Conservation (phyloP, 371 early-diverging fungal genomes). For the Mucor saturninus region DNA sequence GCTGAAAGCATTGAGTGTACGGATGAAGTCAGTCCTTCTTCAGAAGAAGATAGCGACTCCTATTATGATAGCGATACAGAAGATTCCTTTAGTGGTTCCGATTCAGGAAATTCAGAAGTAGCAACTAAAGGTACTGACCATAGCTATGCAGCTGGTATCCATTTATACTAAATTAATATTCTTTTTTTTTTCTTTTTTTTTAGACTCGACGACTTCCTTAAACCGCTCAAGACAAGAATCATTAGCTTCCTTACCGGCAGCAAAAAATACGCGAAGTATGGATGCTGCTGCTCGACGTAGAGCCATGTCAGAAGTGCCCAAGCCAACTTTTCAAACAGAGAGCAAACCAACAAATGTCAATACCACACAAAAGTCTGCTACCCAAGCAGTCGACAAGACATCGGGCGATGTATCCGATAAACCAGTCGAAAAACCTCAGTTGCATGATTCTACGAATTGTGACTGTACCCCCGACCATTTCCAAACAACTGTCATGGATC, state of each 20-base stretch:
- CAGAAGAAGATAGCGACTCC: conserved; percentile 9
- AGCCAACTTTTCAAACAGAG: conserved; percentile 14
- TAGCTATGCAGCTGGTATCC: neutral
- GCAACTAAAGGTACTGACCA: neutral
- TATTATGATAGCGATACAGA: conserved; percentile 17
- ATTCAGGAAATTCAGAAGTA: neutral
- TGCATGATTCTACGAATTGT: conserved; percentile 37
- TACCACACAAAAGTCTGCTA: neutral
- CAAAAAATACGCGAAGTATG: neutral
- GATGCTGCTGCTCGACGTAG: conserved; percentile 4
- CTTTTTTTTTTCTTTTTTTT: neutral
- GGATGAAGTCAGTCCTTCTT: conserved; percentile 17
- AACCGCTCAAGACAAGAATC: conserved; percentile 12
- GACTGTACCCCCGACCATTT: conserved; percentile 55
- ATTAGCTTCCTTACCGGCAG: conserved; percentile 10
- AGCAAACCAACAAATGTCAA: conserved; percentile 3
- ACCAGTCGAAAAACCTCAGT: conserved; percentile 3
- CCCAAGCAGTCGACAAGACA: neutral
- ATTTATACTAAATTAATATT: neutral
- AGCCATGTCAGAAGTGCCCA: conserved; percentile 29
- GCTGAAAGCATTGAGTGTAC: neutral
- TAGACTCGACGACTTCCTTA: neutral
- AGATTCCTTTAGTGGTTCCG: conserved; percentile 10
- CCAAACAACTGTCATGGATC: conserved; percentile 49
- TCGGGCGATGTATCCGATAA: neutral